Base-by-base conservation (phyloP, 2,329 filamentous ascomycete species). In the Fusarium ramigenum region DNA sequence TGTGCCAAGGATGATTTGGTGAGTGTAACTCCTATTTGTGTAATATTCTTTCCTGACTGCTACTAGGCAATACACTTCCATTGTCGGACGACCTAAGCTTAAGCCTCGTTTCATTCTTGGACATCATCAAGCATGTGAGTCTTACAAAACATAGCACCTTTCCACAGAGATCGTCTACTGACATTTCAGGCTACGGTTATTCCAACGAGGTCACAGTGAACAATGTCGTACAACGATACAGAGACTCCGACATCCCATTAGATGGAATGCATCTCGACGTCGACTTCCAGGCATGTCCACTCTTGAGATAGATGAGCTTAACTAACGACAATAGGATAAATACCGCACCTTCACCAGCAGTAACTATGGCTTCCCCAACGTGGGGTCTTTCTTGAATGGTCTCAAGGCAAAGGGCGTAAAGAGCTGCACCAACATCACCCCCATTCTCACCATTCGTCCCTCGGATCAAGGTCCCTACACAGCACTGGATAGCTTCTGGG, bases 81-180 rank as follows among this genome's bases (percentile, higher is more conserved):
- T 63, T 23, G 43, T 63, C 2, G 60, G 60, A 28, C 14, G 60
- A 36, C 60, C 60, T 11, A 63, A 63, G 36, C 60, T 63, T 19
- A 63, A 63, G 42, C 60, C 60, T 7, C 28, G 60, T 28, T 63
- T 43, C 21, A 34, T 63, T 23, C 34, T 63, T 0, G 60, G 60
- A 4, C 53, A 63, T 3, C 60, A 63, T 4, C 60, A 63, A 60
- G 60, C 25, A 23, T 63, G 53, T 63, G 7, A 60, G 60, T 57
- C 12, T 2, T 15, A 32, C 0, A n/a, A 4, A 49, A 9, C 28
- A 14, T 0, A 16, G n/a, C n/a, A 21, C 1, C 2, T n/a, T 2
- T 9, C 10, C 2, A 28, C 1, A 12, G 4, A 25, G 9, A 11
- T 15, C 5, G 6, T 4, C 5, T 19, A 39, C 1, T 62, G 14